A percentile compares a stretch with the other conserved stretches of the same genome.
phyloP scores from a whole-genome alignment of 371 early-diverging fungal species.

The Mortierella polycephala region DNA sequence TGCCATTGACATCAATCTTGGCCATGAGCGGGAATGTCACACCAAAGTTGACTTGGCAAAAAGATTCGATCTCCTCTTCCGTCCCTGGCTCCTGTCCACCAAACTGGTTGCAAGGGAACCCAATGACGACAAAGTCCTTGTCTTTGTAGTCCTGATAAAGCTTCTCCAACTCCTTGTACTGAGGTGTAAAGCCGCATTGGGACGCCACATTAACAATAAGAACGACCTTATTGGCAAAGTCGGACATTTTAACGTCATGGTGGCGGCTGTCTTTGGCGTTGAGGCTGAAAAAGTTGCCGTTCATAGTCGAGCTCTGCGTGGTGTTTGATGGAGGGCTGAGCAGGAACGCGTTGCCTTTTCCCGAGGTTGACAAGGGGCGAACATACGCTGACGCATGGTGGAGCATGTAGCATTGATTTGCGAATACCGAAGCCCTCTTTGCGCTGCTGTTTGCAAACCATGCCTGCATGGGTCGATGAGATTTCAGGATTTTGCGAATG shows the following conservation, averaged over 20 bases:
- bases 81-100: slow-evolving; percentile 73
- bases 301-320: too few species aligned
- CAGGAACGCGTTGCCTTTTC: too few species aligned
- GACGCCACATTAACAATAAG: slow-evolving; percentile 96
- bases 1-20: slow-evolving; percentile 90
- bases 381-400: too few species aligned
- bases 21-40: slow-evolving; percentile 88
- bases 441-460: too few species aligned
- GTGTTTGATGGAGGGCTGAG: too few species aligned
- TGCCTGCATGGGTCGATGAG: too few species aligned
- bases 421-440: too few species aligned
- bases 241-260: slow-evolving; percentile 59
- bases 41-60: slow-evolving; percentile 75
- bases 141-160: slow-evolving; percentile 86
- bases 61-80: slow-evolving; percentile 71
- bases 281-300: slow-evolving; percentile 61
- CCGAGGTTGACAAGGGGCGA: too few species aligned
- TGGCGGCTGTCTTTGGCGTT: slow-evolving; percentile 61
- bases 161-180: slow-evolving; percentile 85
- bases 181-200: slow-evolving; percentile 93
- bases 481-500: too few species aligned
- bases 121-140: slow-evolving; percentile 77
- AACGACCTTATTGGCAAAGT: slow-evolving; percentile 78
- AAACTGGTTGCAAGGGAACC: slow-evolving; percentile 95
- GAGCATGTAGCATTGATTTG: too few species aligned